phyloP scores from a whole-genome alignment of 2,329 filamentous ascomycete genomes.

The Fusarium albosuccineum region DNA sequence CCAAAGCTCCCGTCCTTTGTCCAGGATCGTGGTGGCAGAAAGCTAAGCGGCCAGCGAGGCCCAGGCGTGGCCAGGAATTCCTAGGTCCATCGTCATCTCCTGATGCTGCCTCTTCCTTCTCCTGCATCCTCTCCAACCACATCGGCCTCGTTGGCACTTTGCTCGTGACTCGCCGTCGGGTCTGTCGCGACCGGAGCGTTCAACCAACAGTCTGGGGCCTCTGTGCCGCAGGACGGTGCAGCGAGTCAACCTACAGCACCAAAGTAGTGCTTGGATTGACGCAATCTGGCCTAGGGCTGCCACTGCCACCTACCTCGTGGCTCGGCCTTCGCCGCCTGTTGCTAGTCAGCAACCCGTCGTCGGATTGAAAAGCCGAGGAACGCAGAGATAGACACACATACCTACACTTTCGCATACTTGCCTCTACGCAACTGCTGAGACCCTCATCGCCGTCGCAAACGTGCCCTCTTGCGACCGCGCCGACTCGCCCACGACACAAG shows the following conservation, averaged over 20 bases:
- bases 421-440: neutral
- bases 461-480: conserved; percentile 19
- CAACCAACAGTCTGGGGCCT: conserved; percentile 35
- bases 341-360: conserved; percentile 34
- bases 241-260: conserved; percentile 16
- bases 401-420: conserved; percentile 25
- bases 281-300: conserved; percentile 40
- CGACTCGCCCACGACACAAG: conserved; percentile 10
- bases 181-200: conserved; percentile 27
- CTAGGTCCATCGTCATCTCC: conserved; percentile 38
- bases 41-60: conserved; percentile 10
- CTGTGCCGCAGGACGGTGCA: conserved; percentile 42
- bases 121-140: conserved; percentile 37
- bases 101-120: conserved; percentile 32
- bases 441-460: conserved; percentile 3
- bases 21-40: conserved; percentile 46
- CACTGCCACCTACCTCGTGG: conserved; percentile 8
- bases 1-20: conserved; percentile 22
- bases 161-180: conserved; percentile 29
- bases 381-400: conserved; percentile 35
- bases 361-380: conserved; percentile 35
- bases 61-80: conserved; percentile 33
- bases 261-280: conserved; percentile 36
- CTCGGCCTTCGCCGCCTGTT: conserved; percentile 29
- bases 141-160: conserved; percentile 25